Base-by-base conservation (phyloP, 108 stramenopile genomes). In the Cyclotella baltica region DNA sequence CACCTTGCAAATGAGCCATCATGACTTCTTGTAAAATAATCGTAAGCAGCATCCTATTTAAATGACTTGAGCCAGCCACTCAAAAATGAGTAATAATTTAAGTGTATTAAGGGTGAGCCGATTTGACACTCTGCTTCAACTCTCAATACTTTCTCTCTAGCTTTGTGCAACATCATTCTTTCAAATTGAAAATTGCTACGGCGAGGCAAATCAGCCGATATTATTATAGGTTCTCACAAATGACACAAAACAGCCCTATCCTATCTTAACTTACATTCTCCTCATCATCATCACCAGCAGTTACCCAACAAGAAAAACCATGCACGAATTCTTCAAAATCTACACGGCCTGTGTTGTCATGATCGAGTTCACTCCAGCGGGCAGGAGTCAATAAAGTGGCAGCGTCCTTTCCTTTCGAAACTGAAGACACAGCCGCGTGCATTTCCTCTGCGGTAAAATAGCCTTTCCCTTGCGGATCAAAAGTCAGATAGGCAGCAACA, bases 251-350 rank as follows among this genome's bases (percentile, higher is more conserved):
- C 4, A n/a, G n/a, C n/a, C n/a, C n/a, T 22, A 37, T n/a, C 27
- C 30, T 38, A 35, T 34, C 23, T 38, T 28, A 56, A 10, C 19
- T 18, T 35, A 33, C 50, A 10, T 68, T 28, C 53, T 74, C 73
- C 13, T 83, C 82, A 1, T 76, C 82, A 55, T 76, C 82, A 68
- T 83, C 82, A 28, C 70, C 72, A 27, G 82, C 71, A 53, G 65
- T 76, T 28, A 83, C 82, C 82, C 82, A 83, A 5, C 56, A 65
- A 22, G 82, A 83, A 67, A 83, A 83, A 0, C 75, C 75, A 73
- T 76, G 46, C n/a, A 83, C 82, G 52, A 83, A 83, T 23, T 83
- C 82, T 62, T 83, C 82, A 57, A 83, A 83, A 48, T 83, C 82
- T 27, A 76, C 75, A 22, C 72, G 48, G n/a, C 82, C 82, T 40